A percentile compares a stretch with the other conserved stretches of the same genome.
These are phyloP conservation scores for Penicillium sp. DNA, from an alignment of 2,329 filamentous ascomycete genomes.

Conservation along the genomic window DNA sequence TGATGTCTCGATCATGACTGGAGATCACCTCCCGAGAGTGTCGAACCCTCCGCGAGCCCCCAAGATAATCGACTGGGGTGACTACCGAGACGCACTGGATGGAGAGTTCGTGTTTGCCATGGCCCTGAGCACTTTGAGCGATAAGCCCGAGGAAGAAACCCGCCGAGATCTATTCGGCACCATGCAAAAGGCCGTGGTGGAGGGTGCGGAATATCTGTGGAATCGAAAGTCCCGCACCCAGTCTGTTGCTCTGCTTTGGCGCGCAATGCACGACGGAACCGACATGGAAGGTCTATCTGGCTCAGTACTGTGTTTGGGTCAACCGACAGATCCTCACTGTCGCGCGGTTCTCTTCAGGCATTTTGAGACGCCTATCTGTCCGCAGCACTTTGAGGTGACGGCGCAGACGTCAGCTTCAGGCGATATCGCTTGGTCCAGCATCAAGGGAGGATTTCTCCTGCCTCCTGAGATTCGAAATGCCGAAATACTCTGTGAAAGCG, in stretches of 20 bases:
- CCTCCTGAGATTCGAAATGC: conserved; percentile 10
- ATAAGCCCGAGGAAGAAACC: background rate
- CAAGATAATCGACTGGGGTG: conserved; percentile 11
- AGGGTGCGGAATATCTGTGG: conserved; percentile 14
- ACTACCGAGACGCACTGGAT: conserved; percentile 11
- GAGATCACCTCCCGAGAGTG: conserved; percentile 6
- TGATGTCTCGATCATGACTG: conserved; percentile 10
- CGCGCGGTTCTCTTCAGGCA: conserved; percentile 11
- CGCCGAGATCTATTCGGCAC: conserved; percentile 4
- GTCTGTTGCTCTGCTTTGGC: conserved; percentile 12
- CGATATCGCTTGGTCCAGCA: conserved; percentile 8
- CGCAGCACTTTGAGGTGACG: conserved; percentile 5
- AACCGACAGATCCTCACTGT: conserved; percentile 8
- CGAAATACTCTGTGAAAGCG: conserved; percentile 11
- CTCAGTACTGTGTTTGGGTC: conserved; percentile 13
- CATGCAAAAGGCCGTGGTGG: conserved; percentile 10
- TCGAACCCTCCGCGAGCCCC: conserved; percentile 7
- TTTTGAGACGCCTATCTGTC: conserved; percentile 12
- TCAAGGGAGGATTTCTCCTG: conserved; percentile 14
- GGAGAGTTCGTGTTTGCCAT: conserved; percentile 9
- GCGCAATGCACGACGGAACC: conserved; percentile 10
- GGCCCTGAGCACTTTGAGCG: conserved; percentile 2
- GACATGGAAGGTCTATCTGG: conserved; percentile 10
- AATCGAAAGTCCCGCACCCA: conserved; percentile 9
- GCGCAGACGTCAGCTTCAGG: conserved; percentile 2